Base-by-base conservation (phyloP, 2,329 filamentous ascomycete species). In the Fusarium nurragi region DNA sequence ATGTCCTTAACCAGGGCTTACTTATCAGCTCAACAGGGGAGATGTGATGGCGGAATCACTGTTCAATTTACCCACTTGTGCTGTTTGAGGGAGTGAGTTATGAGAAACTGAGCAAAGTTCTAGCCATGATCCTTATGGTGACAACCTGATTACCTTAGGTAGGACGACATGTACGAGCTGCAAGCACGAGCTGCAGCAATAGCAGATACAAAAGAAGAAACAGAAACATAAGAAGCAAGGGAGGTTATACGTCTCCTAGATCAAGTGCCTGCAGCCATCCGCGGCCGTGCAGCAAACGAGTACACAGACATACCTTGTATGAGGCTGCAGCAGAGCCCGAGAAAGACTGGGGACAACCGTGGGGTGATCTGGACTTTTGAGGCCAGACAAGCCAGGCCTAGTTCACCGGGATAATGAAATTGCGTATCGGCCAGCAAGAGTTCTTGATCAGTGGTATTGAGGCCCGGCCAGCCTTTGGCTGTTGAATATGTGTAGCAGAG, bases 111-210 rank as follows among this genome's bases (percentile, higher is more conserved):
- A 44, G 41, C 51, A 55, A 44, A 16, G 14, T 21, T 36, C 13
- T 18, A 53, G 58, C 49, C 38, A 52, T 60, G 54, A 57, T 26
- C 30, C 14, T 43, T 52, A 25, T 32, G 52, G 55, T 16, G 32
- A 11, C 16, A 34, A 34, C 32, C 32, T 18, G 43, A 47, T 36
- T 54, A 7, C 37, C 25, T 47, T 34, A 41, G 50, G 64, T 72
- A 57, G 59, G 58, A 69, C 64, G 57, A 28, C 65, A 71, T 53
- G 64, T 64, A 72, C 67, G 69, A 72, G 64, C 59, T 53, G 63
- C 55, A 63, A 63, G 47, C 34, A 39, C 36, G 43, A 63, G 50
- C 51, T 56, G 47, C 49, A 56, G 44, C 37, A 62, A 40, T 22
- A 47, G 26, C 18, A 48, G 18, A 44, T 26, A 8, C 25, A 26